Evolutionary conservation across 2,329 filamentous ascomycete genomes (phyloP).

Genomic region (Ophiognomonia clavigignenti-juglandacearum): DNA sequence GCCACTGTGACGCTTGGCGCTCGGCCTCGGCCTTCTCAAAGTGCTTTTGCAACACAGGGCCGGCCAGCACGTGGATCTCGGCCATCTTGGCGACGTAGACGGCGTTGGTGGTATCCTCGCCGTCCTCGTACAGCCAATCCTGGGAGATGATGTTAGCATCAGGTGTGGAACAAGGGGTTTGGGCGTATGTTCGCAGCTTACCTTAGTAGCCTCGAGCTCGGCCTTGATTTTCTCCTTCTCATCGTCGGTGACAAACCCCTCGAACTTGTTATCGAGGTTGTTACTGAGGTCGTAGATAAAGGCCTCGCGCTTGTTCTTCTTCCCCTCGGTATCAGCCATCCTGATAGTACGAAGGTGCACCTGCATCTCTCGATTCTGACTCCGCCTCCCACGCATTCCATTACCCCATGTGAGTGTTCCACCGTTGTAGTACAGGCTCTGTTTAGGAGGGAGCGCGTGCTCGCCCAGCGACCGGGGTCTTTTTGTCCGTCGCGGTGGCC

Average conservation of each 20-base stretch:
- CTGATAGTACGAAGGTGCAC: no score
- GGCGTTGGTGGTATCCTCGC: constrained; percentile 89
- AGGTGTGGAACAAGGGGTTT: constrained; percentile 13
- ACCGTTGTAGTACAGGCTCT: no score
- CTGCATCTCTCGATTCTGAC: no score
- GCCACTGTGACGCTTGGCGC: constrained; percentile 72
- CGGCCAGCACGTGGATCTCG: constrained; percentile 85
- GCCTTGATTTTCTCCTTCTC: constrained; percentile 84
- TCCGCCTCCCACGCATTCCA: no score
- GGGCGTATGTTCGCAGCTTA: constrained; percentile 47
- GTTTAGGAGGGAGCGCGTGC: no score
- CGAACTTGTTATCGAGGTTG: constrained; percentile 87
- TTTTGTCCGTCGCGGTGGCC: no score
- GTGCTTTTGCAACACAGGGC: constrained; percentile 89
- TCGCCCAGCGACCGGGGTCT: no score
- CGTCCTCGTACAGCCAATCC: constrained; percentile 99
- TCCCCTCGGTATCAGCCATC: constrained; percentile 97
- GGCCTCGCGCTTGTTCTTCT: constrained; percentile 99
- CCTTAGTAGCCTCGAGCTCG: constrained; percentile 82
- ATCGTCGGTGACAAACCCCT: constrained; percentile 83
- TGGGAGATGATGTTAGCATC: constrained; percentile 39
- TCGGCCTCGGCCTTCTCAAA: constrained; percentile 91
- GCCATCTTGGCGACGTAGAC: constrained; percentile 94
- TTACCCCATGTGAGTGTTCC: no score
- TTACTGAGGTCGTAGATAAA: constrained; percentile 96